Evolutionary conservation across 1,284 basidiomycete species (phyloP), one percentile per base, ranked within the genome.

Genomic region (Cryptococcus maquisensis): DNA sequence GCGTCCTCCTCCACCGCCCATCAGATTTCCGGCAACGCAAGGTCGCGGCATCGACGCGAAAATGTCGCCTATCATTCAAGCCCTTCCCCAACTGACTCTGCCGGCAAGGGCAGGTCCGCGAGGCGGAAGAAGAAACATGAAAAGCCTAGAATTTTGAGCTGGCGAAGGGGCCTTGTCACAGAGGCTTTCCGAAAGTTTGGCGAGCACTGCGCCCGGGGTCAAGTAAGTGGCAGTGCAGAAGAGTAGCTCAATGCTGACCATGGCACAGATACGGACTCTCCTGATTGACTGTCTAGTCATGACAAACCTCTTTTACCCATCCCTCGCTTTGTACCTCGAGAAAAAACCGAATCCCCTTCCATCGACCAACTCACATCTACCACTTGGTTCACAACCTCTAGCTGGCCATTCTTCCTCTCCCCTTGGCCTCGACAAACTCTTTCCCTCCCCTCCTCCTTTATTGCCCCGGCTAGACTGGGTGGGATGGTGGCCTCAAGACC

Each of bases 281-380:
- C 82, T 98, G 59, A 86, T 96, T 56, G 95, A 91, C 54, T 87
- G 88, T 56, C 82, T 97, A 57, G 90, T 98, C 67, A 97, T 98
- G 78, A 95, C 93, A 45, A 92, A 90, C 40, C 84, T 98, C 48
- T 90, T 95, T 72, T 97, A 93, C 67, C 92, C 92, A 4, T 90
- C 91, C 10, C 82, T 96, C 46, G 85, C 89, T 44, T 81, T 90
- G 49, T 93, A 92, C 72, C 83, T 86, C 28, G 82, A 56, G 76
- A 82, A 64, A 23, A 60, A 61, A 6, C n/a, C n/a, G n/a, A 69
- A 64, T 39, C 64, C 64, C 10, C 62, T 65, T 1, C 37, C 63
- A 36, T 56, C 54, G 18, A 52, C 64, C 12, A 59, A 65, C n/a
- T 49, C 65, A 21, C 60, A 56, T 10, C 16, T 61, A 67, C 47